These are phyloP conservation scores for Blastobotrys serpentis DNA, from an alignment of 1,139 yeast species.

Conservation along the genomic window DNA sequence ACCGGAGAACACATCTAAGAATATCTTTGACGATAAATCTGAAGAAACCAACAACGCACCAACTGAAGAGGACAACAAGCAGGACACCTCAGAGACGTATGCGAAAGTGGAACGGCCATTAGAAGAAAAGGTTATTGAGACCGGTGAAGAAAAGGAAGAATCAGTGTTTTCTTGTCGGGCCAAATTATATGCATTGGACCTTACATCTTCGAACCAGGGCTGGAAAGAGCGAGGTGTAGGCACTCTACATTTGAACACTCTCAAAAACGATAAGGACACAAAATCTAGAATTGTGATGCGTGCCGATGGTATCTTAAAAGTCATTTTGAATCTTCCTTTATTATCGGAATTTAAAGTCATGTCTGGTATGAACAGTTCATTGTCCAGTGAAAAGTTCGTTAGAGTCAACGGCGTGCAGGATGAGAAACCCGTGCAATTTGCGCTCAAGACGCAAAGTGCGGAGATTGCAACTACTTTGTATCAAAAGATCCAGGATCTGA, in stretches of 20 bases:
- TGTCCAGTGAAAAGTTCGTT: slow-evolving; percentile 73
- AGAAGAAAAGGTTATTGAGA: slow-evolving; percentile 54
- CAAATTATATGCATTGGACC: slow-evolving; percentile 72
- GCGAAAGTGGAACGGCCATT: slow-evolving; percentile 32
- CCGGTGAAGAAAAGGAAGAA: slow-evolving; percentile 89
- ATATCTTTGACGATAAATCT: slow-evolving; percentile 19
- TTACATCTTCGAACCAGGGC: slow-evolving; percentile 63
- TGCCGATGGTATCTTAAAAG: slow-evolving; percentile 80
- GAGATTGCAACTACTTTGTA: slow-evolving; percentile 60
- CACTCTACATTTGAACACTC: slow-evolving; percentile 65
- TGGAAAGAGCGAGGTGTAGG: slow-evolving; percentile 98
- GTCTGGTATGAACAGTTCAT: slow-evolving; percentile 83
- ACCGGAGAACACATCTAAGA: slow-evolving; percentile 12
- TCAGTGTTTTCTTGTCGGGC: slow-evolving; percentile 70
- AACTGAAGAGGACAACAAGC: slow-evolving; percentile 21
- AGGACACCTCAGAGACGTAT: slow-evolving; percentile 23
- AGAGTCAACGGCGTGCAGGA: slow-evolving; percentile 61
- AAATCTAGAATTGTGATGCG: slow-evolving; percentile 79
- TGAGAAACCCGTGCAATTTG: slow-evolving; percentile 75
- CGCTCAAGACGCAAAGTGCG: slow-evolving; percentile 66
- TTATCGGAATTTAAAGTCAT: slow-evolving; percentile 56
- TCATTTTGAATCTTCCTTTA: slow-evolving; percentile 74
- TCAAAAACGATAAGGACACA: slow-evolving; percentile 31
- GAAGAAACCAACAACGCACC: slow-evolving; percentile 13
- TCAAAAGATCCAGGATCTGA: slow-evolving; percentile 50